Evolutionary conservation across 2,329 filamentous ascomycete genomes (phyloP).

Genomic region (Hypoxylon sp.): DNA sequence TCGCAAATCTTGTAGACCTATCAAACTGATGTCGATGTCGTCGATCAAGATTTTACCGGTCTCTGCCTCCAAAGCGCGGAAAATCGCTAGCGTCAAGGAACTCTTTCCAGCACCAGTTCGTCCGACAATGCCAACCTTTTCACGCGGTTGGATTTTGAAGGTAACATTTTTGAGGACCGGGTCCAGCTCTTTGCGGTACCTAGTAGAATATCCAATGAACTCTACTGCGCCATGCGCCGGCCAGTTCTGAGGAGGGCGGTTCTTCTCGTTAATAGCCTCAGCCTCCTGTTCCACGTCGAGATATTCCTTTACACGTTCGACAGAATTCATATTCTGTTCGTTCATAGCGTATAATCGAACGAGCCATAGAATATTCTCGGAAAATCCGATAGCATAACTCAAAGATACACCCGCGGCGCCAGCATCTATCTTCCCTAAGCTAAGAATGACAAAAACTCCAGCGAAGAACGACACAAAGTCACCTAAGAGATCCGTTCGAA

Average conservation of each 20-base stretch:
- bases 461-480: conserved; percentile 95
- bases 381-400: conserved; percentile 96
- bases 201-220: conserved; percentile 89
- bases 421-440: conserved; percentile 85
- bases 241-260: conserved; percentile 84
- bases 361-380: conserved; percentile 96
- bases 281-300: conserved; percentile 97
- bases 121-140: conserved; percentile 97
- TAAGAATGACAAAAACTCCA: conserved; percentile 89
- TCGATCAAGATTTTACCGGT: conserved; percentile 92
- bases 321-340: conserved; percentile 99
- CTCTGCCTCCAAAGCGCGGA: conserved; percentile 93
- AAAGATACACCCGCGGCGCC: conserved; percentile 94
- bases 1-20: conserved; percentile 93
- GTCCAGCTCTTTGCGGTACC: conserved; percentile 89
- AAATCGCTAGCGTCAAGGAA: conserved; percentile 91
- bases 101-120: conserved; percentile 97
- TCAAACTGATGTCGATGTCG: conserved; percentile 87
- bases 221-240: conserved; percentile 87
- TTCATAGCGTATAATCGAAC: conserved; percentile 94
- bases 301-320: conserved; percentile 97
- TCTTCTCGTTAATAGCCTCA: conserved; percentile 80
- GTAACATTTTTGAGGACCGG: conserved; percentile 86
- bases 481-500: conserved; percentile 91
- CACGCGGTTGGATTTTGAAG: conserved; percentile 86